Conservation (phyloP, 2,329 filamentous ascomycete species). For the Byssochlamys sp. region DNA sequence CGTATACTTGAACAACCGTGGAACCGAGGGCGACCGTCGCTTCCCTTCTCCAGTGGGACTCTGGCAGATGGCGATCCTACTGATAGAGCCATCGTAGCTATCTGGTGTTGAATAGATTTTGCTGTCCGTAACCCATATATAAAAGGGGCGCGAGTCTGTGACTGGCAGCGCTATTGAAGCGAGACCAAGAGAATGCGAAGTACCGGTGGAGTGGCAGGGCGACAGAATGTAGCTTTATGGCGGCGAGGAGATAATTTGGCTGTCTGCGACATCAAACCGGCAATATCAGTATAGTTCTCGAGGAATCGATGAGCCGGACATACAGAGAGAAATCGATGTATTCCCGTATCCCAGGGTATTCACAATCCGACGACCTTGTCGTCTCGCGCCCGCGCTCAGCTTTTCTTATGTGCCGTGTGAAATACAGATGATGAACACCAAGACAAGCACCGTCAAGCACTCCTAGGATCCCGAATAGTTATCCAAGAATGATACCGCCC, state of each 20-base stretch:
- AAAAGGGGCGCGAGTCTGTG: neutral
- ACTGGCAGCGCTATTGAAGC: neutral
- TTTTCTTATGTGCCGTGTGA: neutral
- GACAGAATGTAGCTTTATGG: neutral
- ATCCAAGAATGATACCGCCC: neutral
- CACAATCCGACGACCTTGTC: neutral
- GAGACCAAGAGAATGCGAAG: neutral
- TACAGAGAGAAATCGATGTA: neutral
- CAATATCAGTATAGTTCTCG: neutral
- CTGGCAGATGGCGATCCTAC: slow-evolving; percentile 16
- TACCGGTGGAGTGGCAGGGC: neutral
- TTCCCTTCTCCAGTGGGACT: slow-evolving; percentile 37
- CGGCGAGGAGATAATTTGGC: too few species aligned
- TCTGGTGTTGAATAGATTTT: neutral
- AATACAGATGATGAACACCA: neutral
- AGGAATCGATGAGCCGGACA: neutral
- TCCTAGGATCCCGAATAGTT: neutral
- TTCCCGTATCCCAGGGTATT: neutral
- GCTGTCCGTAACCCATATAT: too few species aligned
- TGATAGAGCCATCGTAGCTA: slow-evolving; percentile 23
- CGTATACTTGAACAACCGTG: slow-evolving; percentile 61
- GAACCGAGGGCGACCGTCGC: slow-evolving; percentile 52
- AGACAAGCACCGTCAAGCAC: neutral
- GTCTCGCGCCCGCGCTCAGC: neutral
- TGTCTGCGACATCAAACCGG: neutral